A percentile compares a stretch with the other conserved stretches of the same genome.
Evolutionary conservation across 495 filamentous ascomycete genomes (phyloP).

Genomic region (Parathielavia hyrcaniae): DNA sequence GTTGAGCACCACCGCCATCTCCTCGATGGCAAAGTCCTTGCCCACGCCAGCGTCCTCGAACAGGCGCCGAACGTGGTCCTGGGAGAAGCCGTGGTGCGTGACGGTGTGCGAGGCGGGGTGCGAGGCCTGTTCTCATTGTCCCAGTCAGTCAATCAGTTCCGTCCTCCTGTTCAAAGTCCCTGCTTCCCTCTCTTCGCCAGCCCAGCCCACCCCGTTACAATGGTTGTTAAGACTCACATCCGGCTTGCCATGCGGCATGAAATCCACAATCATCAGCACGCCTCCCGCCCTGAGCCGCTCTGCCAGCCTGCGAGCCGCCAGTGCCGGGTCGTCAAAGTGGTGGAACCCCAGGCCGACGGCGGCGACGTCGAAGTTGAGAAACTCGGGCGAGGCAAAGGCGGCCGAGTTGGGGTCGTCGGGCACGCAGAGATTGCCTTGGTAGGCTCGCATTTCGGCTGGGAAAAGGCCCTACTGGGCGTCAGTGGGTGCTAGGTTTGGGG

Average conservation of each 20-base stretch:
- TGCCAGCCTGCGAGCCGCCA: constrained; percentile 51
- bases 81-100: constrained; percentile 53
- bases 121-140: constrained; percentile 20
- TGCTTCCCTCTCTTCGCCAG: background rate
- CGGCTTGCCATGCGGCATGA: constrained; percentile 45
- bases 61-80: constrained; percentile 46
- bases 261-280: constrained; percentile 59
- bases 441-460: constrained; percentile 48
- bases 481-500: background rate
- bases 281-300: constrained; percentile 57
- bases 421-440: constrained; percentile 53
- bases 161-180: background rate
- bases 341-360: constrained; percentile 63
- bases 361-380: constrained; percentile 56
- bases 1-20: constrained; percentile 32
- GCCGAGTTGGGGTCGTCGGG: constrained; percentile 36
- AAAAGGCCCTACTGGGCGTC: constrained; percentile 39
- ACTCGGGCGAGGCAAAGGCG: constrained; percentile 42
- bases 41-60: constrained; percentile 49
- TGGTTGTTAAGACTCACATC: constrained; percentile 13
- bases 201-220: too few species aligned
- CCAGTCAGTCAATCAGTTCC: too few species aligned
- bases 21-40: constrained; percentile 38
- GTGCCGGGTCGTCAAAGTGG: constrained; percentile 59
- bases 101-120: constrained; percentile 42